Base-by-base conservation (phyloP, 441 rosid genomes). In the Eugenia klotzschiana region DNA sequence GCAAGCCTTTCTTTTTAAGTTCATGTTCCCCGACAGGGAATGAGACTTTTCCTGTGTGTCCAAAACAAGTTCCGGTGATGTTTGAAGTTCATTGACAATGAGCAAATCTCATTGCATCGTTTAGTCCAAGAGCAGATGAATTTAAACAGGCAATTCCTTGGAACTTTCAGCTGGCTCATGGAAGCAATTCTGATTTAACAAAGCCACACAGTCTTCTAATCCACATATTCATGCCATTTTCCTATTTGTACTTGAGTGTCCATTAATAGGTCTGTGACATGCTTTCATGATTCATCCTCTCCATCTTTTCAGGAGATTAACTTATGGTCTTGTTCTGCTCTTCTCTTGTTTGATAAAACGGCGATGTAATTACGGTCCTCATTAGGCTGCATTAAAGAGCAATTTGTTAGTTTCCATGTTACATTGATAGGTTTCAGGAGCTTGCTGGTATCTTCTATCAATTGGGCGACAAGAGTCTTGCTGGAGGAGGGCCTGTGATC, bases 391-490 rank as follows among this genome's bases (percentile, higher is more conserved):
- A 2, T 37, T 25, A 69, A 58, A 7, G 73, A 69, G 60, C 51
- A 56, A 5, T n/a, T 53, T 64, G 25, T 69, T 69, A 10, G 25
- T 69, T 69, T 69, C 15, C 25, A 20, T 37, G 33, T 46, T 33
- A 20, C 46, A 69, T 33, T 69, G 46, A 69, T 33, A 96, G 98
- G 98, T 96, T 89, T 86, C 92, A 87, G 99, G 98, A 88, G 96
- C 98, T 87, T 94, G 93, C 86, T 96, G 98, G 97, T 96, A 94
- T 85, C 94, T 96, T 53, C 91, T 96, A 37, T 88, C 99, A 27
- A 86, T 95, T 49, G 98, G 94, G 89, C 86, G 95, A 40, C 92
- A 94, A 87, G 97, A 91, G 33, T 94, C 93, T 49, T 94, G 98
- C 81, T 96, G 99, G 98, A 91, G 90, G 89, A 90, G 84, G 41